These are phyloP conservation scores for Mycena maculata DNA, from an alignment of 768 basidiomycete genomes.

Conservation along the genomic window DNA sequence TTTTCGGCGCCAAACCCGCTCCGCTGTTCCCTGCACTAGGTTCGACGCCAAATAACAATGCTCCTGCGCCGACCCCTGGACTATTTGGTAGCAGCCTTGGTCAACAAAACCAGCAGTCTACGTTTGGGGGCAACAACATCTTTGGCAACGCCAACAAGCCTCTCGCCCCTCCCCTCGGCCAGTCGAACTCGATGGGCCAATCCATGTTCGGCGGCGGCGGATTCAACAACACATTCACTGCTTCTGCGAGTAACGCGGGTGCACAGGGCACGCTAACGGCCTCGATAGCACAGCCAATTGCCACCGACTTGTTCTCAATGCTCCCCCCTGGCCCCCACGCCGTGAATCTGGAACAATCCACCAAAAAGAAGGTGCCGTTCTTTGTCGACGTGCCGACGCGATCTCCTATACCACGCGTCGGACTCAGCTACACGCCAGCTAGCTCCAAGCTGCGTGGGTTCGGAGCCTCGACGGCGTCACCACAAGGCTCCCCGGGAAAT, in stretches of 20 bases:
- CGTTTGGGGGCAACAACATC: constrained; percentile 59
- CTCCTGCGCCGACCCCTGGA: constrained; percentile 42
- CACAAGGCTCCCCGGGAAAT: constrained; percentile 50
- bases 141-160: constrained; percentile 62
- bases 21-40: constrained; percentile 46
- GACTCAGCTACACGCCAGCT: constrained; percentile 73
- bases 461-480: constrained; percentile 58
- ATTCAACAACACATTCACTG: constrained; percentile 51
- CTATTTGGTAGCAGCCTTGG: constrained; percentile 67
- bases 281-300: constrained; percentile 89
- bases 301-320: constrained; percentile 76
- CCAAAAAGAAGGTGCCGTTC: constrained; percentile 82
- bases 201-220: constrained; percentile 45
- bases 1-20: constrained; percentile 53
- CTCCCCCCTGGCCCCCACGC: constrained; percentile 78
- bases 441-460: constrained; percentile 82
- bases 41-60: constrained; percentile 43
- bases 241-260: constrained; percentile 55
- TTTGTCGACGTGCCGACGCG: constrained; percentile 83
- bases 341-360: constrained; percentile 66
- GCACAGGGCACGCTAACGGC: constrained; percentile 77
- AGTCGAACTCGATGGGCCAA: constrained; percentile 54
- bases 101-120: constrained; percentile 54
- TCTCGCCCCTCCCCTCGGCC: constrained; percentile 57
- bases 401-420: constrained; percentile 74